Base-by-base conservation (phyloP, 1,284 basidiomycete species). In the Puccinia coronata region DNA sequence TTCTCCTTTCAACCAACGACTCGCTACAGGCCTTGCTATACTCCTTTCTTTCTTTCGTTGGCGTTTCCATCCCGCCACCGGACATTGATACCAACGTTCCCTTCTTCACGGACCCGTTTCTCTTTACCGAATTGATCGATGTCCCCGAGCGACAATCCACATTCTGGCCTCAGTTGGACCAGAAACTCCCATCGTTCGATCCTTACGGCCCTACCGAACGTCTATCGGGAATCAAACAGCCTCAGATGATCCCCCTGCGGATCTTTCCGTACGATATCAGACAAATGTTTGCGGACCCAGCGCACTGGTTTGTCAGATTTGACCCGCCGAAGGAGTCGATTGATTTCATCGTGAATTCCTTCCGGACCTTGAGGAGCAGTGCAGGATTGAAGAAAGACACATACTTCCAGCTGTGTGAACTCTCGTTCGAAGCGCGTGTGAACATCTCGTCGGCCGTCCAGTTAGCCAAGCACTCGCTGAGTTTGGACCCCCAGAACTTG, bases 31-130 rank as follows among this genome's bases (percentile, higher is more conserved):
- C 90, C 47, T 91, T 95, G 83, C 90, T 93, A 20, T 87, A 92
- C 82, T 89, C 91, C 9, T 94, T 92, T 90, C 88, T 97, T 49
- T 90, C 91, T 23, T 90, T 92, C 84, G 86, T 93, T 34, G 94
- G 93, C 16, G 88, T 96, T 23, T 90, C 87, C 0, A 86, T 88
- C 79, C 83, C 84, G 1, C 87, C 87, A 4, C 86, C 87, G 1
- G 87, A 86, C n/a, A 83, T 85, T 4, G 84, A 87, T 0, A 87
- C 87, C 1, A 84, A 85, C 20, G 84, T 86, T 0, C 83, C 86
- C 0, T 85, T 86, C 25, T 84, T 84, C 1, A 84, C 82, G 4
- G 88, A 88, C 75, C 84, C 87, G 0, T 87, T 87, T 82, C 83
- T 88, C 0, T 84, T 83, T 51, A 83, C 84, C 6, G 83, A 84